Evolutionary conservation across 805 yeast genomes (phyloP).

Genomic region (Pichia exigua): DNA sequence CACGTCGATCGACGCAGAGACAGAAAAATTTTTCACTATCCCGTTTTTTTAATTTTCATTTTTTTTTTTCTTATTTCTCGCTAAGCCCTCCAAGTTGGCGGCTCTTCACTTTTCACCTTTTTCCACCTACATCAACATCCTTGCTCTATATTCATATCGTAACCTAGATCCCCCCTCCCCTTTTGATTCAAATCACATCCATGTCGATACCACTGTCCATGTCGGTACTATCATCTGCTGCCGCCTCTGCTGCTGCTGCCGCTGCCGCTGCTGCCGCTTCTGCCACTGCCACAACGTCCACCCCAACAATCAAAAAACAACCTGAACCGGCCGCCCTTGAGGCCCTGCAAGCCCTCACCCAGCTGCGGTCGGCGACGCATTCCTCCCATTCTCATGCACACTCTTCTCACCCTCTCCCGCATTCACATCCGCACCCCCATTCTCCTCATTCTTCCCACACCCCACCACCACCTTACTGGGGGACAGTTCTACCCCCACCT

Average conservation of each 20-base stretch:
- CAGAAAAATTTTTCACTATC: no score
- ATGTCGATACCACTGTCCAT: background rate
- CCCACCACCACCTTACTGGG: background rate
- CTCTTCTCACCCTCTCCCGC: no score
- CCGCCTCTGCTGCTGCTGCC: background rate
- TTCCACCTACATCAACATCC: background rate
- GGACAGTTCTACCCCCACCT: background rate
- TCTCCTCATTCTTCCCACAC: background rate
- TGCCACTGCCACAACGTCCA: background rate
- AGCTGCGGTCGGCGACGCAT: background rate
- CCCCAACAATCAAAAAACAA: background rate
- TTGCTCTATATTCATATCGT: background rate
- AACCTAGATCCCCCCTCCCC: background rate
- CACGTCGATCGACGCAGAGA: no score
- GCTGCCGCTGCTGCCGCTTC: background rate
- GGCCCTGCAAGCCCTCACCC: background rate
- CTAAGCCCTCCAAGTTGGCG: background rate
- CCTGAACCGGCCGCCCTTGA: background rate
- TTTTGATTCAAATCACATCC: background rate
- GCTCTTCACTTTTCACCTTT: background rate
- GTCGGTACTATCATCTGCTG: background rate
- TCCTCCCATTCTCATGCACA: background rate
- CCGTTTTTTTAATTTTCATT: background rate
- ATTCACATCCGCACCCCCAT: background rate
- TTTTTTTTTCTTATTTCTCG: background rate